Percentiles rank a stretch among this genome's conserved stretches.
These are phyloP conservation scores for Heterobasidion annosum DNA, from an alignment of 1,284 basidiomycete genomes.

Conservation along the genomic window DNA sequence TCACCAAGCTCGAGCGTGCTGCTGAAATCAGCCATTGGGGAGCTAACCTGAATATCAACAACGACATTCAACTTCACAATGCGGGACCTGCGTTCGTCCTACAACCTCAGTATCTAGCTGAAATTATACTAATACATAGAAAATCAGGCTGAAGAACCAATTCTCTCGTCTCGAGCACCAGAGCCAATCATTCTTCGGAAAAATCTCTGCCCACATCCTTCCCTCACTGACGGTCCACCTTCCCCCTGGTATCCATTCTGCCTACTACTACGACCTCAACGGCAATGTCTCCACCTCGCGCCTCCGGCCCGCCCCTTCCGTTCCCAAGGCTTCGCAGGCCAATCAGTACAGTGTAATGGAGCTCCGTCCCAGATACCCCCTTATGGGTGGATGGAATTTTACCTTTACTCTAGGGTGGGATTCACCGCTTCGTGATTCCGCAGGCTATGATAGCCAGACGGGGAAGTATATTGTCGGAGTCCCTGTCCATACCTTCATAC, in stretches of 20 bases:
- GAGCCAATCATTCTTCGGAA: conserved; percentile 59
- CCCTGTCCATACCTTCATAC: conserved; percentile 80
- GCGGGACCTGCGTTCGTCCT: conserved; percentile 74
- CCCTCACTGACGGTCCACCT: conserved; percentile 66
- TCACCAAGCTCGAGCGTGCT: conserved; percentile 63
- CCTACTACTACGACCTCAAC: conserved; percentile 86
- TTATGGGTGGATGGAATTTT: conserved; percentile 98
- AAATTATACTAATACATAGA: not conserved
- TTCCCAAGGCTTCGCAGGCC: conserved; percentile 42
- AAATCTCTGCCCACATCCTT: conserved; percentile 61
- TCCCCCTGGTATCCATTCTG: conserved; percentile 71
- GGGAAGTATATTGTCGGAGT: conserved; percentile 71
- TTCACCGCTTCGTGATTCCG: conserved; percentile 69
- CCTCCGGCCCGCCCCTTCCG: conserved; percentile 62
- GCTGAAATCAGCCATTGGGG: conserved; percentile 98
- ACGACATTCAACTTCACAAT: conserved; percentile 80
- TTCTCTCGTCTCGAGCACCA: conserved; percentile 93
- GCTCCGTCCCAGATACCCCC: conserved; percentile 83
- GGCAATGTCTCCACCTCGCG: conserved; percentile 96
- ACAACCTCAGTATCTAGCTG: not conserved
- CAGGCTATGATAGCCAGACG: conserved; percentile 46
- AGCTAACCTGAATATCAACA: conserved; percentile 87
- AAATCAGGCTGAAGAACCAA: conserved; percentile 80
- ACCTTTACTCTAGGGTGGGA: conserved; percentile 93
- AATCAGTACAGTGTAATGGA: conserved; percentile 65